Percentiles rank a stretch among this genome's conserved stretches.
These are phyloP conservation scores for Daldinia grandis DNA, from an alignment of 495 filamentous ascomycete species.

Conservation along the genomic window DNA sequence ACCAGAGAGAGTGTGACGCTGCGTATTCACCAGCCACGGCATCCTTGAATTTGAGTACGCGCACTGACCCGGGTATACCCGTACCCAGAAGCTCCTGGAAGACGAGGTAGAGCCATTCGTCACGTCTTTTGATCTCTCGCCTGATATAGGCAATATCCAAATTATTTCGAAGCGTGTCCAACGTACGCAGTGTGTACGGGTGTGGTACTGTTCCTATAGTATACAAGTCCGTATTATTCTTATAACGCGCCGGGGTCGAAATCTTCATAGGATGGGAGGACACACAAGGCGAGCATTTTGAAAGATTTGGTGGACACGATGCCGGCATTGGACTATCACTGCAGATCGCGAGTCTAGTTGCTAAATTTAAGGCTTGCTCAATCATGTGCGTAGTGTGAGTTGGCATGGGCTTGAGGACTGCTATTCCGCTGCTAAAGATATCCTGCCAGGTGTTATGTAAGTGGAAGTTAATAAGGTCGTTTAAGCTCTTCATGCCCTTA, in stretches of 20 bases:
- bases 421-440: constrained; percentile 75
- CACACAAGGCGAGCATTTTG: constrained; percentile 77
- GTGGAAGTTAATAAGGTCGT: constrained; percentile 82
- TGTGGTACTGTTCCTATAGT: constrained; percentile 90
- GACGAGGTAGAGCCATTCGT: constrained; percentile 78
- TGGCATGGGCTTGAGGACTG: constrained; percentile 78
- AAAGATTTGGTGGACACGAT: constrained; percentile 87
- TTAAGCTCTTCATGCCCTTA: constrained; percentile 68
- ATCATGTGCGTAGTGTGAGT: constrained; percentile 76
- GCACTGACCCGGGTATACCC: constrained; percentile 65
- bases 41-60: constrained; percentile 82
- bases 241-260: constrained; percentile 64
- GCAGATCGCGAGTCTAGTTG: constrained; percentile 76
- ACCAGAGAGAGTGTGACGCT: constrained; percentile 72
- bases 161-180: constrained; percentile 60
- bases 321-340: constrained; percentile 71
- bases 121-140: constrained; percentile 72
- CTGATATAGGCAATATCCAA: constrained; percentile 75
- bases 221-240: constrained; percentile 71
- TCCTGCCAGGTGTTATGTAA: constrained; percentile 87
- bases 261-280: constrained; percentile 64
- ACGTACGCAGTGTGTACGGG: constrained; percentile 79
- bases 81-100: constrained; percentile 74
- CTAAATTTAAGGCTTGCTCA: constrained; percentile 73
- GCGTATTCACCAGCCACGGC: constrained; percentile 72